A percentile compares a stretch with the other conserved stretches of the same genome.
These are phyloP conservation scores for Eucalyptus globulus DNA, from an alignment of 345 rosid species.

Conservation along the genomic window DNA sequence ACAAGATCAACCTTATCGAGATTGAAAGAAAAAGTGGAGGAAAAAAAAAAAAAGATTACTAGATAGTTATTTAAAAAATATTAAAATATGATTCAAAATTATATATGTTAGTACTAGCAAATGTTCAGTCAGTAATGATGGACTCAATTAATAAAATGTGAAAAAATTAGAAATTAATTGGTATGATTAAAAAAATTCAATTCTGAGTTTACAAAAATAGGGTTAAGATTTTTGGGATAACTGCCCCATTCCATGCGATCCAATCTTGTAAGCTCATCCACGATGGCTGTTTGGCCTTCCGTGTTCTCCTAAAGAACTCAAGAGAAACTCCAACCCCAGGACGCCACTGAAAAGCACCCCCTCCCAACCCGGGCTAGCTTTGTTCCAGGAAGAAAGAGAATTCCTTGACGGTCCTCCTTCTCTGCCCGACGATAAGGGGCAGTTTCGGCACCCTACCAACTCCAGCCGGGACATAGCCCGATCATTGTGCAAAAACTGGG, in stretches of 20 bases:
- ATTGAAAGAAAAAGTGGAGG: too few relatives aligned
- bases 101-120: fast-evolving
- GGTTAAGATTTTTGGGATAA: too few relatives aligned
- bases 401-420: fast-evolving
- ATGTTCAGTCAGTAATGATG: fast-evolving
- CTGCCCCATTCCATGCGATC: not conserved
- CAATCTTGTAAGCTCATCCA: not conserved
- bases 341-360: not conserved
- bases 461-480: not conserved
- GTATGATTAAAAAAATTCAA: too few relatives aligned
- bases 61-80: too few relatives aligned
- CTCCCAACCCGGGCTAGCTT: not conserved
- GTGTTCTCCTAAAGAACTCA: not conserved
- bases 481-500: not conserved
- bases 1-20: fast-evolving
- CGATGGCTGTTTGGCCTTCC: not conserved
- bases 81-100: too few relatives aligned
- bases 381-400: not conserved
- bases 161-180: too few relatives aligned
- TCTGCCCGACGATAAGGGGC: not conserved
- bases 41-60: too few relatives aligned
- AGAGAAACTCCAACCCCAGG: not conserved
- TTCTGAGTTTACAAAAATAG: too few relatives aligned
- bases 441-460: not conserved
- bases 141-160: too few relatives aligned